Evolutionary conservation across 441 rosid species (phyloP), one percentile per base, ranked within the genome.

Genomic region (Pelargonium citronellum): DNA sequence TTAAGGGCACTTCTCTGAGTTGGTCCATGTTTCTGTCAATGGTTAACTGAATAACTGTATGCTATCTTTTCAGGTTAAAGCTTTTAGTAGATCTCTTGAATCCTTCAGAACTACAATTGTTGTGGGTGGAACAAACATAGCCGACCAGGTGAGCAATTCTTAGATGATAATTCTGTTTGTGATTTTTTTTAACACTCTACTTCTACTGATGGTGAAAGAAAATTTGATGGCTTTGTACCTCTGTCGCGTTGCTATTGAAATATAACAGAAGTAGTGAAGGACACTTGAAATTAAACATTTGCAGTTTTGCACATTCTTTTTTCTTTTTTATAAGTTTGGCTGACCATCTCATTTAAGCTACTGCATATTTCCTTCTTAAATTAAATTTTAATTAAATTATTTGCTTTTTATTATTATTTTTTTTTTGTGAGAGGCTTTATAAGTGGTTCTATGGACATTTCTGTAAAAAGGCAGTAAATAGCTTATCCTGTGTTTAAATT

Each of bases 81-180:
- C 78, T 66, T 75, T 80, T 78, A 73, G 79, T 22, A 72, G 78
- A 75, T 80, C 81, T 60, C 78, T 80, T 24, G 83, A 78, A 17
- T 67, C 75, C 69, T 80, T 80, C 73, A 78, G 68, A 69, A 75
- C 81, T 64, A 77, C 83, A 11, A 78, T 80, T 20, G 81, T 80
- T 9, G 83, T 80, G 43, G 79, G 83, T 66, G 81, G 83, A 75
- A 80, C 79, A 64, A 80, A 78, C 71, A 75, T 74, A 2, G 69
- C 75, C 62, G 83, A 80, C 39, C 83, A 80, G 79, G 79, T 78
- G 49, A 66, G n/a, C 62, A 13, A 13, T 69, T 30, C 17, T 46
- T 16, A 20, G 39, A 24, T 66, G 1, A 44, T 12, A 72, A 22
- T 22, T 61, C 34, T 61, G 30, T 20, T 22, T 9, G 22, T 61